Conservation (phyloP, 805 yeast genomes). For the Scheffersomyces coipomensis region DNA sequence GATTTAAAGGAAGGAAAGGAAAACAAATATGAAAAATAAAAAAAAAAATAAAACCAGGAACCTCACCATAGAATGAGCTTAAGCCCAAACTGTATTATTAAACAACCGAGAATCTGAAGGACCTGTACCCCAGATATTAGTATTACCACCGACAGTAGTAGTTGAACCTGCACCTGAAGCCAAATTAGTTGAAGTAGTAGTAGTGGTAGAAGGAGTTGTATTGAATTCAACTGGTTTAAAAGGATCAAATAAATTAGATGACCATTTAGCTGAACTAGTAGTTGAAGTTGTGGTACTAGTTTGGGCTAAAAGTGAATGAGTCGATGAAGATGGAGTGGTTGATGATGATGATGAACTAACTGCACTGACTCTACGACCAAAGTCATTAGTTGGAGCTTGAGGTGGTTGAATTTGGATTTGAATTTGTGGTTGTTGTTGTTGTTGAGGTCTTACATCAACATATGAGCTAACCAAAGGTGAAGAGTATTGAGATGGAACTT, state of each 20-base stretch:
- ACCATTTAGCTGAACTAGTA: conserved; percentile 1
- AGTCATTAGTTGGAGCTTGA: not conserved
- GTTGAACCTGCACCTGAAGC: not conserved
- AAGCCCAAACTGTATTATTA: conserved; percentile 34
- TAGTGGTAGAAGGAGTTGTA: not conserved
- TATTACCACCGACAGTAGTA: not conserved
- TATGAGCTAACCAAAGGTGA: too few relatives aligned
- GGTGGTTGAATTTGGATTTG: not conserved
- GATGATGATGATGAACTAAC: not conserved
- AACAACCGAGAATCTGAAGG: conserved; percentile 3
- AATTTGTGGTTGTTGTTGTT: too few relatives aligned
- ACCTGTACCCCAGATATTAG: conserved; percentile 26
- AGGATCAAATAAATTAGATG: conserved; percentile 21
- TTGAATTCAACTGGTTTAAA: conserved; percentile 18
- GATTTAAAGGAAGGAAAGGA: not conserved
- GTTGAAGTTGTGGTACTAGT: not conserved
- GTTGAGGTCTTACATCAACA: too few relatives aligned
- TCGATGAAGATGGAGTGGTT: not conserved
- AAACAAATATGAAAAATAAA: not conserved
- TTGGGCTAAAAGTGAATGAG: not conserved
- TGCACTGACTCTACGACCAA: not conserved
- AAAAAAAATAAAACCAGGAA: too few relatives aligned
- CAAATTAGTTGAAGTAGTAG: not conserved
- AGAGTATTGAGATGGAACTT: too few relatives aligned
- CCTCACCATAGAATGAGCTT: too few relatives aligned